Base-by-base conservation (phyloP, 768 basidiomycete genomes). In the Rhizopogon vesiculosus region DNA sequence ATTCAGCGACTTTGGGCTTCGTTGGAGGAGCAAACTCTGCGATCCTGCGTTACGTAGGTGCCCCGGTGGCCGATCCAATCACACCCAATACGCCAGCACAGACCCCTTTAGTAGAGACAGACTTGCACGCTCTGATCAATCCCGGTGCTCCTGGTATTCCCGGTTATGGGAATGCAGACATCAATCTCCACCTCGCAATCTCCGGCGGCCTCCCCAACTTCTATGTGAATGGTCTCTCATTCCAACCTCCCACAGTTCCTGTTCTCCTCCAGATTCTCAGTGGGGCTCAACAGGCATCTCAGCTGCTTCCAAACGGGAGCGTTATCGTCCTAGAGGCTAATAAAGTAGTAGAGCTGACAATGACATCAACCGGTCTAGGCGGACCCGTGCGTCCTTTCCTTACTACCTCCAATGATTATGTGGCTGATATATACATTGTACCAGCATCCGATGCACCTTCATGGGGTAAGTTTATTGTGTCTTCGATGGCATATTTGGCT, bases 11-110 rank as follows among this genome's bases (percentile, higher is more conserved):
- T 12, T 13, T 65, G 2, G 56, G 57, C 13, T 73, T 72, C 44
- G 2, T 53, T 0, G 72, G 69, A 15, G 81, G 81, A n/a, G 58
- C 78, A 28, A 84, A 81, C 64, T 81, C 78, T 12, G 84, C 80
- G 2, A 81, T 83, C 44, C 66, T 83, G 7, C 74, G 78, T 10
- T 84, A 84, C 62, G 57, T 41, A 10, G 78, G 78, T 15, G 79
- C 78, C 0, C 56, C 69, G 1, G 41, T 15, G 9, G 59, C 56
- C 25, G 68, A 81, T 39, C 81, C 82, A 0, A 74, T 69, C 0
- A 75, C 74, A 2, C 65, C 51, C 3, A 65, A 71, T 5, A 60
- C 66, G 1, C n/a, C 51, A 3, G 58, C 61, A 45, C 31, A 59
- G 0, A 63, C 62, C 5, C 65, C 69, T 7, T 60, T 78, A 22